Percentiles rank a stretch among this genome's conserved stretches.
phyloP scores from a whole-genome alignment of 257 asterid genomes.

The Schizonepeta tenuifolia region DNA sequence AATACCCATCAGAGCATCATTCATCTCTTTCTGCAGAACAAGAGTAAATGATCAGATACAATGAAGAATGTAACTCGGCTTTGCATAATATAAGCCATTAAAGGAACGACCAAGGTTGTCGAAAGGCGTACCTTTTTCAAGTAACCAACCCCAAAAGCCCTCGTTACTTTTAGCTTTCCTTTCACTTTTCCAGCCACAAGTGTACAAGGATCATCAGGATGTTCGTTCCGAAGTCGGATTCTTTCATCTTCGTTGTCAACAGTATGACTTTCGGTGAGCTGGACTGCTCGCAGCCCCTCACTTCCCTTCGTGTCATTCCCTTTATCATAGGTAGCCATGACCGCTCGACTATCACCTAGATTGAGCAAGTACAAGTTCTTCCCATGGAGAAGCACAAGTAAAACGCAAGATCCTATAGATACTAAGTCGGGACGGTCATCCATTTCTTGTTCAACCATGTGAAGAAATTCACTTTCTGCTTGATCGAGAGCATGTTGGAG shows the following conservation, averaged over 20 bases:
- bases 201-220: conserved; percentile 71
- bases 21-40: conserved; percentile 74
- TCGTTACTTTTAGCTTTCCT: conserved; percentile 90
- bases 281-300: conserved; percentile 54
- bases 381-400: conserved; percentile 72
- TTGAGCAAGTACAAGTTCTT: conserved; percentile 75
- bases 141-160: conserved; percentile 99
- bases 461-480: conserved; percentile 83
- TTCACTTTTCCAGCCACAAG: conserved; percentile 74
- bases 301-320: conserved; percentile 26
- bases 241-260: conserved; percentile 87
- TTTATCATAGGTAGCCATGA: conserved; percentile 66
- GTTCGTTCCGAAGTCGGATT: conserved; percentile 61
- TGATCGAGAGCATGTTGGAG: conserved; percentile 71
- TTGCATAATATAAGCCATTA: conserved; percentile 1
- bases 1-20: conserved; percentile 96
- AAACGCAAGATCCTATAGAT: conserved; percentile 85
- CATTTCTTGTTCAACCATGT: conserved; percentile 98
- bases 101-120: background rate
- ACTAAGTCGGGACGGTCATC: conserved; percentile 95
- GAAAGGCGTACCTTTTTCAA: conserved; percentile 71
- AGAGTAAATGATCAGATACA: conserved; percentile 23
- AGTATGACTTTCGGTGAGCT: conserved; percentile 80
- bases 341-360: conserved; percentile 96
- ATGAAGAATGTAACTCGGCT: conserved; percentile 8